Evolutionary conservation across 495 filamentous ascomycete species (phyloP).

Genomic region (Xylaria acuta): DNA sequence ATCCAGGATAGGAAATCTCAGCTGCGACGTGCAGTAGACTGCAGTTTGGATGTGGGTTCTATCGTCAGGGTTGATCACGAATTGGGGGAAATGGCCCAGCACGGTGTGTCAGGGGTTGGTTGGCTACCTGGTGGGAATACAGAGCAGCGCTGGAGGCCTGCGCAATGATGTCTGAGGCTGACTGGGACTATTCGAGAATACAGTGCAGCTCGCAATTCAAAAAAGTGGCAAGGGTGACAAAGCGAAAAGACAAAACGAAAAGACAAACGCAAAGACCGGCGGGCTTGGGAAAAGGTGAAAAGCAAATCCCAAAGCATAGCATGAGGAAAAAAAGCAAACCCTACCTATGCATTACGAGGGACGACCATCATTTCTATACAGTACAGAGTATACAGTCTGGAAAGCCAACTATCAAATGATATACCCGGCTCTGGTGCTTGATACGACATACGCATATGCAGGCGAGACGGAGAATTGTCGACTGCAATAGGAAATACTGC

Average conservation of each 20-base stretch:
- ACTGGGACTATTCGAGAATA: not conserved
- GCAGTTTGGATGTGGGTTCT: not conserved
- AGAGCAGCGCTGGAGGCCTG: not conserved
- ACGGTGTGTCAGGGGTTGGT: not conserved
- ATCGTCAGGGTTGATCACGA: not conserved
- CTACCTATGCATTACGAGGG: not conserved
- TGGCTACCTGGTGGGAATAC: conserved; percentile 1
- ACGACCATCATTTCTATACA: not conserved
- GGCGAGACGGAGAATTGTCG: not conserved
- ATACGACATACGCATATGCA: conserved; percentile 9
- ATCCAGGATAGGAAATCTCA: conserved; percentile 19
- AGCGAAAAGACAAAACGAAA: not conserved
- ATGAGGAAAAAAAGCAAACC: too few species aligned
- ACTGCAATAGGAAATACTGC: not conserved
- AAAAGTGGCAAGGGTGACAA: not conserved
- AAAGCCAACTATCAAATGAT: not conserved
- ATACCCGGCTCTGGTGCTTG: not conserved
- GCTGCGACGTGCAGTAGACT: conserved; percentile 15
- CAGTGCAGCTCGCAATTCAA: not conserved
- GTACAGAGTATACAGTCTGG: not conserved
- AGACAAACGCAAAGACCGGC: too few species aligned
- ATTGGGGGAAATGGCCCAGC: not conserved
- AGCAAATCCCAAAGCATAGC: not conserved
- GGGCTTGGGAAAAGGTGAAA: not conserved
- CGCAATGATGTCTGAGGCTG: conserved; percentile 19